Evolutionary conservation across 495 filamentous ascomycete species (phyloP).

Genomic region (Penicillium flavigenum): DNA sequence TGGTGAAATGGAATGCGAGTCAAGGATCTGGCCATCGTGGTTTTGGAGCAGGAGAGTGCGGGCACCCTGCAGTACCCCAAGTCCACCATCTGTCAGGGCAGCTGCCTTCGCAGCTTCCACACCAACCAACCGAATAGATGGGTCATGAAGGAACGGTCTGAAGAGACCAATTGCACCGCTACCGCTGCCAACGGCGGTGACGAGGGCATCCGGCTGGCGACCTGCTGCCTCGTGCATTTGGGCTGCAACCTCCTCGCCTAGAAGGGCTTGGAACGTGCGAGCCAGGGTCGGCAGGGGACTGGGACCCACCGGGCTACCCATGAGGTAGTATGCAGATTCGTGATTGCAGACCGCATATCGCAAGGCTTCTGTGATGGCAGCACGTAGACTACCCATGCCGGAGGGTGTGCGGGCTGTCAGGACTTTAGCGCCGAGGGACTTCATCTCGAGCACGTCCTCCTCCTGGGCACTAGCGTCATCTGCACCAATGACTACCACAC

Average conservation of each 20-base stretch:
- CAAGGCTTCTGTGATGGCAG: slow-evolving; percentile 37
- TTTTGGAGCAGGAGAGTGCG: slow-evolving; percentile 36
- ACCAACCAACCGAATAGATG: slow-evolving; percentile 23
- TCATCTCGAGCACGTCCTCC: slow-evolving; percentile 33
- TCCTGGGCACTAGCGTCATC: slow-evolving; percentile 30
- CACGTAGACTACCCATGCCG: slow-evolving; percentile 32
- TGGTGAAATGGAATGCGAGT: slow-evolving; percentile 35
- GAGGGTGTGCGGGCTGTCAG: slow-evolving; percentile 28
- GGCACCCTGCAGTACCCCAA: slow-evolving; percentile 36
- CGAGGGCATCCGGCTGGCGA: slow-evolving; percentile 30
- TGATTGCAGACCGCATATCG: slow-evolving; percentile 34
- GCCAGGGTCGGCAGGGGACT: slow-evolving; percentile 32
- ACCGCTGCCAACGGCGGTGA: slow-evolving; percentile 32
- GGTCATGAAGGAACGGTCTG: slow-evolving; percentile 28
- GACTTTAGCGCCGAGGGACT: slow-evolving; percentile 33
- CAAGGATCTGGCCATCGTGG: slow-evolving; percentile 33
- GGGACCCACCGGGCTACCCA: slow-evolving; percentile 35
- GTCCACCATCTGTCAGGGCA: slow-evolving; percentile 26
- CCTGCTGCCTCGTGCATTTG: slow-evolving; percentile 26
- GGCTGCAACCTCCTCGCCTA: slow-evolving; percentile 36
- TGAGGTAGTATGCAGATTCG: slow-evolving; percentile 35
- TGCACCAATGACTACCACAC: slow-evolving; percentile 33
- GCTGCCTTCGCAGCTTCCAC: slow-evolving; percentile 32
- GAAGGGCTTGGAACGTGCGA: slow-evolving; percentile 35
- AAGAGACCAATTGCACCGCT: slow-evolving; percentile 34